Evolutionary conservation across 768 basidiomycete genomes (phyloP).

Genomic region (Amanita inopinata): DNA sequence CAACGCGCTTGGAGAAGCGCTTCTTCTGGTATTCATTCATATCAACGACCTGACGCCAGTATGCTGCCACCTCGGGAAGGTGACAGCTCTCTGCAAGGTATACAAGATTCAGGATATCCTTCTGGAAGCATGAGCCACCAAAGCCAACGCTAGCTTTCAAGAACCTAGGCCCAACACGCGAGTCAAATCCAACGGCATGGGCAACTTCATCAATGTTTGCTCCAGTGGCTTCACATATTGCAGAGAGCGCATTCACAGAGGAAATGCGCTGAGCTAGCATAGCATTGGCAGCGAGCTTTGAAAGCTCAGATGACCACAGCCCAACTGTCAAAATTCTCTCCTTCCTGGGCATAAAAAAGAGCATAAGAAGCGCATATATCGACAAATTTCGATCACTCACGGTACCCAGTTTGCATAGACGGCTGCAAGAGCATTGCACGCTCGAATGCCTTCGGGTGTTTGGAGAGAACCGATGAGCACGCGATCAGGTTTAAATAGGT

Average conservation of each 20-base stretch:
- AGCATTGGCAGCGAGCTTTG: slow-evolving; percentile 97
- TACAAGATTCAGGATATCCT: slow-evolving; percentile 98
- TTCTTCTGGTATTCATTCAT: slow-evolving; percentile 99
- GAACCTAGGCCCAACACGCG: slow-evolving; percentile 92
- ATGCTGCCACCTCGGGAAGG: slow-evolving; percentile 92
- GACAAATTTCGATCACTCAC: slow-evolving; percentile 35
- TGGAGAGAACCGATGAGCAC: slow-evolving; percentile 96
- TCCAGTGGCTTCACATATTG: slow-evolving; percentile 97
- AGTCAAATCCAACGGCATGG: slow-evolving; percentile 86
- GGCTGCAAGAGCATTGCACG: slow-evolving; percentile 64
- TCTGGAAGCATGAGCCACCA: slow-evolving; percentile 99
- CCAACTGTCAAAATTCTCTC: slow-evolving; percentile 88
- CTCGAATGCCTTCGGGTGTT: slow-evolving; percentile 74
- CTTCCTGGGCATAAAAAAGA: slow-evolving; percentile 28
- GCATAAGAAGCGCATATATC: not conserved
- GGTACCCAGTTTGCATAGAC: slow-evolving; percentile 97
- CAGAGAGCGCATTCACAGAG: slow-evolving; percentile 94
- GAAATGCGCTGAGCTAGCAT: slow-evolving; percentile 99
- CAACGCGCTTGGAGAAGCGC: slow-evolving; percentile 91
- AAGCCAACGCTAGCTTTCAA: slow-evolving; percentile 93
- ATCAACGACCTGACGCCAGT: slow-evolving; percentile 95
- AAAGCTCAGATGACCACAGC: slow-evolving; percentile 96
- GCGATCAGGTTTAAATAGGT: slow-evolving; percentile 86
- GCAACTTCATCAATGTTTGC: slow-evolving; percentile 98
- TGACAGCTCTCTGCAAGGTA: slow-evolving; percentile 93